Conservation (phyloP, 2,329 filamentous ascomycete species). For the Lachnellula subtilissima region DNA sequence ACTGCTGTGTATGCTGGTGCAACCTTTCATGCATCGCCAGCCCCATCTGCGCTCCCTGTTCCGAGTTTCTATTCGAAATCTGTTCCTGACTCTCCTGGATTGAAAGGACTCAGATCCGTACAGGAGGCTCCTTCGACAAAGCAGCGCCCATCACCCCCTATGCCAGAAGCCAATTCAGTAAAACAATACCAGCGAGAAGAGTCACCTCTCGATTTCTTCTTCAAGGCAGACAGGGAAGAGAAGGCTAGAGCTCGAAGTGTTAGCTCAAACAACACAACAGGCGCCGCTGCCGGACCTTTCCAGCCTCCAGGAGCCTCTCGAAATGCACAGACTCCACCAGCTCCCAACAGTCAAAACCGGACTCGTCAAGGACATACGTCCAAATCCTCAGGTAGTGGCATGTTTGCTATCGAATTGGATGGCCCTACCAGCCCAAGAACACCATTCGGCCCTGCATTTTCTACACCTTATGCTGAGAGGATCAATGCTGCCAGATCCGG, state of each 20-base stretch:
- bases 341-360: conserved; percentile 27
- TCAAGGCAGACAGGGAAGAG: conserved; percentile 79
- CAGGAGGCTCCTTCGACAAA: conserved; percentile 37
- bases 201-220: conserved; percentile 85
- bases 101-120: conserved; percentile 39
- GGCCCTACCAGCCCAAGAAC: conserved; percentile 47
- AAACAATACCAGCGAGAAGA: conserved; percentile 52
- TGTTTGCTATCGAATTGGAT: conserved; percentile 67
- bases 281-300: conserved; percentile 38
- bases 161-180: conserved; percentile 47
- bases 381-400: conserved; percentile 46
- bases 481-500: conserved; percentile 48
- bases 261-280: conserved; percentile 44
- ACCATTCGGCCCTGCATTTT: conserved; percentile 61
- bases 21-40: conserved; percentile 92
- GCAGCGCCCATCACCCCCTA: conserved; percentile 35
- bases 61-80: conserved; percentile 83
- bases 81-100: conserved; percentile 57
- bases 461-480: conserved; percentile 59
- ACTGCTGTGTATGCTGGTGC: conserved; percentile 69
- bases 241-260: conserved; percentile 56
- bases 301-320: conserved; percentile 47
- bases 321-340: conserved; percentile 31
- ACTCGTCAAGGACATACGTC: conserved; percentile 39
- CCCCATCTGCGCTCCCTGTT: conserved; percentile 82